Evolutionary conservation across 169 alveolate genomes (phyloP), one percentile per base, ranked within the genome.

Genomic region (Ichthyophthirius multifiliis): DNA sequence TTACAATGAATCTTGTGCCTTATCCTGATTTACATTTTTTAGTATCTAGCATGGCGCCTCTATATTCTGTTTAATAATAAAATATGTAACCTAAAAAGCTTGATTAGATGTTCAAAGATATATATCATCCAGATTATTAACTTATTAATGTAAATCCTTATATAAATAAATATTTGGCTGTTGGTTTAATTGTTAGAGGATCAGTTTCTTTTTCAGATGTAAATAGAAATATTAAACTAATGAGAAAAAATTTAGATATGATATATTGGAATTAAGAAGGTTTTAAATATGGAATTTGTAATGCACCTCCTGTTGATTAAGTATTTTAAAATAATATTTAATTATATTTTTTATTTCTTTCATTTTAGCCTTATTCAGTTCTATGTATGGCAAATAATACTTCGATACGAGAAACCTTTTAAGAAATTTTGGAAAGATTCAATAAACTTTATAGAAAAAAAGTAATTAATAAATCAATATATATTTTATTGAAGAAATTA

Each of bases 1-100:
- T 97, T 79, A 95, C 99, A 2, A 96, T 96, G 96, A 97, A 97
- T 82, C 84, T 97, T 78, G 98, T 97, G 30, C 99, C 99, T 4
- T 97, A 90, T 89, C 99, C 99, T 41, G 91, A 93, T 55, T 84
- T 94, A 78, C 97, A 94, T 78, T 96, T 96, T 88, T 84, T 97
- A 43, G 71, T 94, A n/a, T 93, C 98, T 5, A 79, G 97, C 12
- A 75, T 96, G 43, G 87, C 97, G 35, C 98, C 98, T 13, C 83
- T 93, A 48, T 94, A 89, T 84, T 90, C 92, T 71, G 87, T 92
- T 43, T 76, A 84, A 32, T 94, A 90, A 78, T 90, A 89, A 32
- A 89, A 90, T 34, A 76, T 88, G 37, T 90, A 92, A 34, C 95
- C 96, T 5, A 85, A 97, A 73, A 85, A 95, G 78, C 75, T 96